Evolutionary conservation across 2,329 filamentous ascomycete species (phyloP), one percentile per base, ranked within the genome.

Genomic region (Alternaria dauci): DNA sequence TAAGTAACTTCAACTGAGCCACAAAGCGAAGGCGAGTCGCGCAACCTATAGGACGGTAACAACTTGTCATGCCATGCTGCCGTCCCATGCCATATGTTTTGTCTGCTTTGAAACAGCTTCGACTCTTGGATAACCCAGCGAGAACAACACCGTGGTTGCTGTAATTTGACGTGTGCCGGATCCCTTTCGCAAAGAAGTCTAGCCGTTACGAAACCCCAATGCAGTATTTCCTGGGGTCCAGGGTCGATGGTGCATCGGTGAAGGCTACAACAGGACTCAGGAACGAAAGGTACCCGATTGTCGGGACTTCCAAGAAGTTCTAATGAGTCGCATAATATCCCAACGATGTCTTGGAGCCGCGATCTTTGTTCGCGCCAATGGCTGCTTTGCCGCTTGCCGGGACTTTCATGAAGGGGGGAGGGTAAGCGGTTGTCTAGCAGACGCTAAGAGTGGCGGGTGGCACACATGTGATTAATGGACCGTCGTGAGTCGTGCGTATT

Each of bases 201-300:
- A 36, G 46, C 12, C 30, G 14, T 50, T 50, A n/a, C 46, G 20
- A 36, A 26, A n/a, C 16, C 16, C 23, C 30, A 16, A 12, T 25
- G 8, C 34, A n/a, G 46, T 8, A 38, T 34, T 50, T 30, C 5
- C 32, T 16, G 23, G 20, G 46, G 46, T 43, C 58, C 26, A 39
- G 20, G 36, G 48, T 34, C 50, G 39, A 47, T 44, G 44, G 30
- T 18, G 41, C 48, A 48, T 57, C 55, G 60, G 60, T 47, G 51
- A 44, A 59, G 48, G 65, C 43, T 53, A 53, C 34, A 38, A 54
- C 51, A 60, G 39, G 39, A 42, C 3, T 30, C 20, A 55, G 23
- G 25, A 25, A 55, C 41, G 44, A 50, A 41, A 30, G 52, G 23
- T 42, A 18, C 58, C 53, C 38, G 32, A 34, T 26, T 36, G 23